Conservation (phyloP, 1,284 basidiomycete genomes). For the Ganoderma sp. region DNA sequence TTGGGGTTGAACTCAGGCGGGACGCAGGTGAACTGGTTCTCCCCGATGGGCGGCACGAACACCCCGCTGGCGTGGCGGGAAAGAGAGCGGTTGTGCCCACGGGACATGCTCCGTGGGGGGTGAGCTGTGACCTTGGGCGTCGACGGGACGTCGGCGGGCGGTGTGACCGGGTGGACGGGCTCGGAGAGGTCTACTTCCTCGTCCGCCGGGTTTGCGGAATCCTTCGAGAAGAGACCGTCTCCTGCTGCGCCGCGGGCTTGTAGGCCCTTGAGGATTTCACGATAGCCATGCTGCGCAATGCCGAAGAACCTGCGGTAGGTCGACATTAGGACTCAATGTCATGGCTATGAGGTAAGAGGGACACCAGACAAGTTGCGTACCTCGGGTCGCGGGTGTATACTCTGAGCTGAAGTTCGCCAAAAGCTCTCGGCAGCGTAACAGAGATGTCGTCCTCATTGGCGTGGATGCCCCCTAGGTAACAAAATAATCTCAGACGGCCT, state of each 20-base stretch:
- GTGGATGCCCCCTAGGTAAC: slow-evolving; percentile 49
- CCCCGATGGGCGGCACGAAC: slow-evolving; percentile 18
- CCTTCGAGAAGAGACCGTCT: slow-evolving; percentile 2
- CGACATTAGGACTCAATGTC: too few species aligned
- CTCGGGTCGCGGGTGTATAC: slow-evolving; percentile 68
- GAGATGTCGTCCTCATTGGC: slow-evolving; percentile 66
- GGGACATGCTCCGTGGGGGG: slow-evolving; percentile 16
- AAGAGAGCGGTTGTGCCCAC: slow-evolving; percentile 38
- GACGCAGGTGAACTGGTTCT: slow-evolving; percentile 36
- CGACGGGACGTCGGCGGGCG: slow-evolving; percentile 41
- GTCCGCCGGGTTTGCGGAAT: slow-evolving; percentile 7
- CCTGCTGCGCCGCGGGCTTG: slow-evolving; percentile 4
- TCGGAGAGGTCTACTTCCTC: slow-evolving; percentile 13
- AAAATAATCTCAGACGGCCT: too few species aligned
- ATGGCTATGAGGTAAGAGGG: too few species aligned
- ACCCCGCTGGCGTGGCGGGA: slow-evolving; percentile 11
- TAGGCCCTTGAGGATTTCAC: slow-evolving; percentile 50
- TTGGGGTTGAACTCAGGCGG: slow-evolving; percentile 24
- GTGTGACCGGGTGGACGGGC: slow-evolving; percentile 27
- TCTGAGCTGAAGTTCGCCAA: slow-evolving; percentile 68
- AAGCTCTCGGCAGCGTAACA: slow-evolving; percentile 61
- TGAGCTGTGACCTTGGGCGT: slow-evolving; percentile 24
- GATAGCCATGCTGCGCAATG: slow-evolving; percentile 71
- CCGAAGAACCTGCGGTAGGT: slow-evolving; percentile 49
- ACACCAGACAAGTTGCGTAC: slow-evolving; percentile 38